Conservation (phyloP, 352 stramenopile genomes). For the Phytopythium vexans region DNA sequence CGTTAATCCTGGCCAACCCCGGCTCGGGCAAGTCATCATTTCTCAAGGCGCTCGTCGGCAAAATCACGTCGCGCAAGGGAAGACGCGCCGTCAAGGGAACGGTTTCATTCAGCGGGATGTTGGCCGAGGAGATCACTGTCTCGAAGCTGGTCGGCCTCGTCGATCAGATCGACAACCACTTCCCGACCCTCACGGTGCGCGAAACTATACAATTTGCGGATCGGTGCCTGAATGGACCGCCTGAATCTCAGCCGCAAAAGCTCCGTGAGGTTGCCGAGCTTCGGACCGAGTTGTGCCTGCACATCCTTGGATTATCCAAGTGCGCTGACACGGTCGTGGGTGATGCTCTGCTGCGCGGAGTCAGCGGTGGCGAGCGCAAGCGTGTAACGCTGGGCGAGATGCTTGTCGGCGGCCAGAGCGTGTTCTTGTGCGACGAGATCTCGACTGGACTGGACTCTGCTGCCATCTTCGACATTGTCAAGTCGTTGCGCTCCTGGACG, state of each 20-base stretch:
- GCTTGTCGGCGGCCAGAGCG: slow-evolving; percentile 27
- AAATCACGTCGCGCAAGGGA: slow-evolving; percentile 33
- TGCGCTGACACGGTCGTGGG: slow-evolving; percentile 89
- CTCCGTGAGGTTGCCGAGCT: slow-evolving; percentile 69
- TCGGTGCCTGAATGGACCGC: slow-evolving; percentile 76
- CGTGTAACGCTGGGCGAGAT: slow-evolving; percentile 73
- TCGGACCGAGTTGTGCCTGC: slow-evolving; percentile 66
- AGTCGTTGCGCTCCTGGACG: slow-evolving; percentile 36
- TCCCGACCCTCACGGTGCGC: slow-evolving; percentile 89
- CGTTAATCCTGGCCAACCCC: slow-evolving; percentile 56
- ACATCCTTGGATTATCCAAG: too few relatives aligned
- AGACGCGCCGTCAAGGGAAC: slow-evolving; percentile 14
- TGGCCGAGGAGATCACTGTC: slow-evolving; percentile 25
- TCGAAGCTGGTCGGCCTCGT: slow-evolving; percentile 47
- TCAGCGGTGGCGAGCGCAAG: slow-evolving; percentile 80
- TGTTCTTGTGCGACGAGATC: slow-evolving; percentile 71
- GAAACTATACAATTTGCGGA: slow-evolving; percentile 92
- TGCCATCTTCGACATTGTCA: slow-evolving; percentile 39
- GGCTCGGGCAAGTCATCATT: slow-evolving; percentile 66
- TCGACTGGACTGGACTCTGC: slow-evolving; percentile 48
- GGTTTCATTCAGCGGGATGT: slow-evolving; percentile 27
- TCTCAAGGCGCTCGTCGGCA: slow-evolving; percentile 56
- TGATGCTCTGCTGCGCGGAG: slow-evolving; percentile 66
- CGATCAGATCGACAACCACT: slow-evolving; percentile 84
- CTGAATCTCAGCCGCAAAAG: slow-evolving; percentile 63